Evolutionary conservation across 1,284 basidiomycete species (phyloP), one percentile per base, ranked within the genome.

Genomic region (Papiliotrema laurentii): DNA sequence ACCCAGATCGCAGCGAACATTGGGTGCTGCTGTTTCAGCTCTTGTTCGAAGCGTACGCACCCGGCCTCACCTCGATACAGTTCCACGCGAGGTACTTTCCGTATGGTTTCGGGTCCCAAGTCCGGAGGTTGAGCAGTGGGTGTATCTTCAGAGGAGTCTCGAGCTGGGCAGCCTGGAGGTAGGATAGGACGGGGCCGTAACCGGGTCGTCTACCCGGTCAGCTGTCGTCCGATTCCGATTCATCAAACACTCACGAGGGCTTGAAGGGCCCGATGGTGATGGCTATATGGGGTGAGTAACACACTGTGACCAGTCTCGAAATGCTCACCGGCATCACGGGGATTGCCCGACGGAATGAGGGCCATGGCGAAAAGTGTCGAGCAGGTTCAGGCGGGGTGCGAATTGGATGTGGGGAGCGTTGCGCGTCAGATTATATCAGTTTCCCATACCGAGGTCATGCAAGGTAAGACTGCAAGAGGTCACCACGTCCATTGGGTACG

Each of bases 1-100:
- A 66, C 64, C 68, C 64, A 72, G 36, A 69, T 68, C 21, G 67
- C 68, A 5, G 69, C 69, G 46, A 71, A 71, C 64, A 68, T 69
- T 13, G 69, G 69, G 43, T 71, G 67, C 61, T 65, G 28, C 26
- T 10, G 6, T n/a, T 6, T 50, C 24, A 50, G 46, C 25, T 33
- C 27, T 37, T 36, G 18, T 37, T 5, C 30, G 27, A 35, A 13
- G 18, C 28, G 21, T 41, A 25, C 31, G 10, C 25, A 13, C 10
- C 36, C 34, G 24, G 24, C 51, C 64, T 48, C 55, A 68, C 65
- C 58, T 68, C 66, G 45, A 68, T 63, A 21, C 46, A 47, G 47
- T 68, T 68, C 66, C 66, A 69, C 5, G 66, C 61, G 11, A 69
- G 51, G 39, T 65, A 67, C 45, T 65, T 64, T 37, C 59, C 55